Conservation (phyloP, 2,329 filamentous ascomycete genomes). For the Ampelomyces quisqualis region DNA sequence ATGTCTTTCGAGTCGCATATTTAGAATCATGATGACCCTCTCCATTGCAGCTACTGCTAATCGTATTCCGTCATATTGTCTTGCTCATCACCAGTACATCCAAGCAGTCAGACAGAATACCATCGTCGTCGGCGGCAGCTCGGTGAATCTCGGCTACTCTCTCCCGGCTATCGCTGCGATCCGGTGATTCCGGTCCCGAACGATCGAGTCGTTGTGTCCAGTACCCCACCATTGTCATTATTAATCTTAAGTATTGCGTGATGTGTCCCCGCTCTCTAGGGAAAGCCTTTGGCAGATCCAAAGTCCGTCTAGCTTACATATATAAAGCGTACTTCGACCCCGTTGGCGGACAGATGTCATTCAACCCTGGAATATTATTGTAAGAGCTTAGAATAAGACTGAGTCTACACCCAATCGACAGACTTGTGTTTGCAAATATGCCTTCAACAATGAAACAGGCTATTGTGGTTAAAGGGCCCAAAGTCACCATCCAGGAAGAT, state of each 20-base stretch:
- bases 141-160: constrained; percentile 9
- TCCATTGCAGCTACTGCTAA: no score
- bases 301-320: background rate
- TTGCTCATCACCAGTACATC: no score
- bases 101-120: no score
- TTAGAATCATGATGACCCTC: background rate
- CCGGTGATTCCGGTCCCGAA: background rate
- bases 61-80: no score
- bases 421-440: background rate
- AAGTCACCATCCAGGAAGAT: constrained; percentile 44
- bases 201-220: constrained; percentile 3
- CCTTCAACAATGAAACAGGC: constrained; percentile 47
- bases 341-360: constrained; percentile 2
- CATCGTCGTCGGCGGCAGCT: no score
- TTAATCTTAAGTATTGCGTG: constrained; percentile 8
- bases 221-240: constrained; percentile 11
- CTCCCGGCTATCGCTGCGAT: background rate
- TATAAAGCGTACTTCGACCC: background rate
- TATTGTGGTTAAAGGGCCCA: constrained; percentile 33
- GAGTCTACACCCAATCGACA: no score
- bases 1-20: background rate
- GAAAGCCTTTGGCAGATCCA: no score
- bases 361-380: background rate
- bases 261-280: no score
- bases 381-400: background rate